Percentiles rank a stretch among this genome's conserved stretches.
These are phyloP conservation scores for Domatiomyces globalis DNA, from an alignment of 2,329 filamentous ascomycete species.

Conservation along the genomic window DNA sequence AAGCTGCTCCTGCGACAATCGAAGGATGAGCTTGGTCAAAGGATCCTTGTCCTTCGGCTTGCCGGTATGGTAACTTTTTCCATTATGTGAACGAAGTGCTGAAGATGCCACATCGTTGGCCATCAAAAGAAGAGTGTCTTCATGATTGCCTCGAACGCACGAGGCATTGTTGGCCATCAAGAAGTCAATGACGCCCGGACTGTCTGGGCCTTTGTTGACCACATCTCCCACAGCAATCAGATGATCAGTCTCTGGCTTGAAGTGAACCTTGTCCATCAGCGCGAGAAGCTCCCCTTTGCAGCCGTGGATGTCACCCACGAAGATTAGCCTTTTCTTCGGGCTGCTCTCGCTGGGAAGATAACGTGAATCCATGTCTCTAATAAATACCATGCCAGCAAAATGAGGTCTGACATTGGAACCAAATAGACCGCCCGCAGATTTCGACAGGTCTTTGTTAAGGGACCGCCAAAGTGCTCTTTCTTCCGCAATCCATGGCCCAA, in stretches of 20 bases:
- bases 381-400: conserved; percentile 36
- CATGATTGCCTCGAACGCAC: conserved; percentile 82
- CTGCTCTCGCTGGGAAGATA: conserved; percentile 30
- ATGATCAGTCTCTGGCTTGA: conserved; percentile 51
- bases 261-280: conserved; percentile 54
- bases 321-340: conserved; percentile 44
- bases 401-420: conserved; percentile 34
- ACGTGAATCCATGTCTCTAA: conserved; percentile 35
- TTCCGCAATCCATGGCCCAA: conserved; percentile 9
- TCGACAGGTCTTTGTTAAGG: conserved; percentile 13
- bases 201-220: conserved; percentile 77
- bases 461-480: conserved; percentile 19
- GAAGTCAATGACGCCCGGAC: conserved; percentile 58
- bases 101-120: conserved; percentile 26
- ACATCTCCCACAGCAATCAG: conserved; percentile 65
- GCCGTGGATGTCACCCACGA: conserved; percentile 88
- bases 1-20: conserved; percentile 46
- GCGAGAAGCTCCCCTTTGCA: conserved; percentile 51
- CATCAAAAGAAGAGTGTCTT: conserved; percentile 66
- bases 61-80: background rate
- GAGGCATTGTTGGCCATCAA: conserved; percentile 61
- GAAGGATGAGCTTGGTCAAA: conserved; percentile 42
- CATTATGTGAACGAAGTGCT: background rate
- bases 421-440: conserved; percentile 25
- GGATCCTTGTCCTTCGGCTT: conserved; percentile 17